Evolutionary conservation across 768 basidiomycete genomes (phyloP), one percentile per base, ranked within the genome.

Genomic region (Russula compacta): DNA sequence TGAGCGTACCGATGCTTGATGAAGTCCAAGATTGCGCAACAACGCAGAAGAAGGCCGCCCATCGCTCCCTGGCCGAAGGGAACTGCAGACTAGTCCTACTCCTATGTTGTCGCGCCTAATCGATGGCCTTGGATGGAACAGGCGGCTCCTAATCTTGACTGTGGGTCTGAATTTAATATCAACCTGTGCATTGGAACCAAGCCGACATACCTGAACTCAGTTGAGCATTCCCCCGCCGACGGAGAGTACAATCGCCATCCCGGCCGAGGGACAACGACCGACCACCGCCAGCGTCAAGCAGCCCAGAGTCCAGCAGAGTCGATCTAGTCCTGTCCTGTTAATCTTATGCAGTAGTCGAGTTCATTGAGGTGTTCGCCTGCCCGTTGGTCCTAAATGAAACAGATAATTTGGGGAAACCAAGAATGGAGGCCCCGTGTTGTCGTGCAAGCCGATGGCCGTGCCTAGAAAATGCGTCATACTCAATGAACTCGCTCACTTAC

Each of bases 261-360:
- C 38, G 56, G 61, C 57, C 56, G 61, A 63, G 46, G 61, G 57
- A 63, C n/a, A n/a, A 42, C 52, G 40, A 54, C 56, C 61, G 48
- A 51, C 61, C 44, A 48, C 15, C 40, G 32, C 42, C 57, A 53
- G 40, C 51, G 40, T 17, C 39, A 46, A 15, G 19, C 24, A 53
- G 2, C 52, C 17, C 35, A 36, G 40, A 49, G 52, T 49, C 56
- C 39, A 54, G 43, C 36, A 53, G 49, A 59, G 21, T 46, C 47
- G 15, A 19, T 40, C 52, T 36, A 48, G 43, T 53, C 33, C 17
- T 15, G 12, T 29, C 24, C 24, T 29, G 48, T 43, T 12, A 6
- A 35, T 24, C 15, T 8, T 33, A 43, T 38, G 38, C 33, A 9
- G 6, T 3, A n/a, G 15, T 56, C 19, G 43, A 39, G 29, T 51